Evolutionary conservation across 257 asterid genomes (phyloP).

Genomic region (Nicotiana otophora): DNA sequence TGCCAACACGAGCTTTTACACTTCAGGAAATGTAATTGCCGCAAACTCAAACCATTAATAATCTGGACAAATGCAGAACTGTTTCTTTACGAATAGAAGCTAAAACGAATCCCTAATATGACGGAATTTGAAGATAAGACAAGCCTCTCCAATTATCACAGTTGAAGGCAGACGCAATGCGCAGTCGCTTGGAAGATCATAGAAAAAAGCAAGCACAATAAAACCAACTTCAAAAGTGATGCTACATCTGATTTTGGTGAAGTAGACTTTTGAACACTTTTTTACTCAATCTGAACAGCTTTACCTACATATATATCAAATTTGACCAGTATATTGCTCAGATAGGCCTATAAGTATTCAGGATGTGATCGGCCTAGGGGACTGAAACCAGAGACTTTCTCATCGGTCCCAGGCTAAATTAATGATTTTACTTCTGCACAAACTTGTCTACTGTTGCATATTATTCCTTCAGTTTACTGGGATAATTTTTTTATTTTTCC

Average conservation of each 20-base stretch:
- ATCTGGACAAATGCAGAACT: neutral
- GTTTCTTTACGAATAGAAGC: neutral
- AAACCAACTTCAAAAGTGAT: neutral
- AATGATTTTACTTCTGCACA: conserved; percentile 10
- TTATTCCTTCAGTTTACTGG: neutral
- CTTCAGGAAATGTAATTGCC: neutral
- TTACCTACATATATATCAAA: neutral
- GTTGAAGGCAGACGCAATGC: neutral
- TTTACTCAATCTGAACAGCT: neutral
- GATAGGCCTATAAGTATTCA: neutral
- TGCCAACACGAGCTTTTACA: neutral
- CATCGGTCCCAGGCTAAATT: neutral
- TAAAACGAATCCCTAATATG: neutral
- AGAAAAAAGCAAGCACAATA: neutral
- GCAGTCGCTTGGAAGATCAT: neutral
- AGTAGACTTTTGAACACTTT: neutral
- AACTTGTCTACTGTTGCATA: neutral
- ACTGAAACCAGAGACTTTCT: neutral
- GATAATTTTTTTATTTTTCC: too few relatives aligned
- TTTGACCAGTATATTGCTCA: neutral
- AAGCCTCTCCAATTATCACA: neutral
- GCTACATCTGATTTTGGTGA: neutral
- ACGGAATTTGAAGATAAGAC: neutral
- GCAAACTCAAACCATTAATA: neutral
- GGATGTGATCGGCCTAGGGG: neutral